A percentile compares a stretch with the other conserved stretches of the same genome.
Conservation (phyloP, 441 rosid genomes). For the Dalechampia spathulata region DNA sequence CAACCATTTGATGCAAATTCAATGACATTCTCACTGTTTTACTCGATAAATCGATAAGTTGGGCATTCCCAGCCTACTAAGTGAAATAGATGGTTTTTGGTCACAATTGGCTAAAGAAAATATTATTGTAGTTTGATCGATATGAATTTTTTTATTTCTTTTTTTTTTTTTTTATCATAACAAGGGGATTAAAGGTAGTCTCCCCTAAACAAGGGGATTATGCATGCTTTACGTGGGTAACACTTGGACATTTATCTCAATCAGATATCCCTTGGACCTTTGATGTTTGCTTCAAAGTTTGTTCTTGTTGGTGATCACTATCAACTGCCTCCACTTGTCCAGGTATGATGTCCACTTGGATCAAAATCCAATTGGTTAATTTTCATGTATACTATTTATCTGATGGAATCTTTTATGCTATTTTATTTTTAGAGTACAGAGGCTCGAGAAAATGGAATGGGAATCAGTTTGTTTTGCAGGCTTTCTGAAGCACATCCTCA, state of each 20-base stretch:
- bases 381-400: slow-evolving; percentile 12
- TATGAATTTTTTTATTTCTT: no score
- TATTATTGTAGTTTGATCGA: no score
- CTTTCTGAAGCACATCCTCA: slow-evolving; percentile 99
- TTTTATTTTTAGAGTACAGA: slow-evolving; percentile 60
- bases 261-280: slow-evolving; percentile 91
- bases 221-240: no score
- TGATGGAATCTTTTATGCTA: slow-evolving; percentile 18
- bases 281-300: slow-evolving; percentile 77
- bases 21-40: no score
- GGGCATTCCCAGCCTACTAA: no score
- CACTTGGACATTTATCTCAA: slow-evolving; percentile 12
- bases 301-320: slow-evolving; percentile 99
- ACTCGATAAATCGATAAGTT: no score
- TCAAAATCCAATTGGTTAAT: slow-evolving; percentile 10
- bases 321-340: slow-evolving; percentile 95
- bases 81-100: no score
- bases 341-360: slow-evolving; percentile 34
- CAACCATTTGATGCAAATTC: no score
- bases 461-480: slow-evolving; percentile 89
- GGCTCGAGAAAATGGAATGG: slow-evolving; percentile 95
- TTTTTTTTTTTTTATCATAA: no score
- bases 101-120: no score
- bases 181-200: no score
- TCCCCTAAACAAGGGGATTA: no score